Evolutionary conservation across 768 basidiomycete species (phyloP).

Genomic region (Suillus lakei): DNA sequence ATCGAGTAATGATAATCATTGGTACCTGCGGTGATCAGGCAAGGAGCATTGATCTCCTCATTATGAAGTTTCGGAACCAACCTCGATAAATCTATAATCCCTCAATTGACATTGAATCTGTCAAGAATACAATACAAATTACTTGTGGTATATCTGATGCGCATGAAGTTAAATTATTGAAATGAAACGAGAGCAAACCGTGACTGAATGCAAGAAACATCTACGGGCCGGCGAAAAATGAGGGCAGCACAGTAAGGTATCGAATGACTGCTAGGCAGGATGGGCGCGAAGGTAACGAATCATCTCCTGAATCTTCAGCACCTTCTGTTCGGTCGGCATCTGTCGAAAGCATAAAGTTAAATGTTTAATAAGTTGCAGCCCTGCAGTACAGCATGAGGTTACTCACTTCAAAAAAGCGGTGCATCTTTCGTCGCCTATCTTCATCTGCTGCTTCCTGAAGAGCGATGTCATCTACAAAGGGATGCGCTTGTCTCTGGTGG

Average conservation of each 20-base stretch:
- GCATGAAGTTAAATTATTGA: not conserved
- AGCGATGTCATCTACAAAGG: constrained; percentile 55
- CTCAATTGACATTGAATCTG: not conserved
- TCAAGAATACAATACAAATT: not conserved
- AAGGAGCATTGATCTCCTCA: not conserved
- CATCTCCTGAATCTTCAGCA: constrained; percentile 54
- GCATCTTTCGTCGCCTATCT: constrained; percentile 49
- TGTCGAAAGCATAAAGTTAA: constrained; percentile 24
- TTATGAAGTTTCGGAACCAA: not conserved
- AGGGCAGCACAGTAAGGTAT: not conserved
- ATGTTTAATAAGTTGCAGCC: not conserved
- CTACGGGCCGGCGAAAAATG: not conserved
- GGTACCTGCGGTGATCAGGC: not conserved
- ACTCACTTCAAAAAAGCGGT: constrained; percentile 54
- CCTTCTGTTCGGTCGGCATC: constrained; percentile 61
- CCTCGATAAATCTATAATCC: not conserved
- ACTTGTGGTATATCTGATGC: constrained; percentile 3
- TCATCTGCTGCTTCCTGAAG: constrained; percentile 42
- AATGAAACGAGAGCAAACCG: not conserved
- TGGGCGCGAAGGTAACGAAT: constrained; percentile 43
- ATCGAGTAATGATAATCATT: not conserved
- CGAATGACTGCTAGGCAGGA: constrained; percentile 1
- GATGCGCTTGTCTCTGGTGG: constrained; percentile 13
- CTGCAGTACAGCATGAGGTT: not conserved
- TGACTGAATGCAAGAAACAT: not conserved